Base-by-base conservation (phyloP, 805 yeast species). In the Ogataea dorogensis region DNA sequence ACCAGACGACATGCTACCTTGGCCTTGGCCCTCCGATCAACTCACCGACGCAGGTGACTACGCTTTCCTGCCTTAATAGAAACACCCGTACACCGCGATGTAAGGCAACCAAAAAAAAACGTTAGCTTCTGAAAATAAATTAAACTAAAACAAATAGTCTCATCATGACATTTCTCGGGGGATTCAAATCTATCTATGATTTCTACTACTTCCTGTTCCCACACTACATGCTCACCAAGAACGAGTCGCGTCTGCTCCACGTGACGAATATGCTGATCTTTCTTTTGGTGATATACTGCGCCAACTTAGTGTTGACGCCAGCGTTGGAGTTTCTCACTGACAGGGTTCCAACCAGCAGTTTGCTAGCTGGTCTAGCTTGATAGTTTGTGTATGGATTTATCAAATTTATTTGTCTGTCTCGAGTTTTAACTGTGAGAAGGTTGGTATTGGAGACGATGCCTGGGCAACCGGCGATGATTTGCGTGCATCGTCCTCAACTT, bases 121-220 rank as follows among this genome's bases (percentile, higher is more conserved):
- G n/a, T n/a, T n/a, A n/a, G n/a, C n/a, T n/a, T n/a, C n/a, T n/a
- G n/a, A 14, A 26, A 26, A 30, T 13, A 30, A 30, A 15, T 15
- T 30, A 2, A 5, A 5, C 20, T 26, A 12, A 28, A 20, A 28
- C 21, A n/a, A 3, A 2, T 17, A 19, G 5, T 9, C 4, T 12
- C 14, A 34, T 19, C 10, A 35, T 35, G 25, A 26, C 38, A 20
- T 18, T 43, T 16, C 36, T 44, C 6, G 38, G 40, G 10, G 49
- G 42, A 9, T 24, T 47, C 28, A 42, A 44, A 32, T 44, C 35
- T 32, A 35, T 39, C 5, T 54, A 53, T 38, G 47, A 44, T 15
- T 48, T 38, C 44, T 69, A 70, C 55, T 71, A 65, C 54, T 62
- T 62, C 55, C 64, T 64, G 44, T 63, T 72, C 40, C 78, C 78